Conservation (phyloP, 441 rosid species). For the Codiaeum variegatum region DNA sequence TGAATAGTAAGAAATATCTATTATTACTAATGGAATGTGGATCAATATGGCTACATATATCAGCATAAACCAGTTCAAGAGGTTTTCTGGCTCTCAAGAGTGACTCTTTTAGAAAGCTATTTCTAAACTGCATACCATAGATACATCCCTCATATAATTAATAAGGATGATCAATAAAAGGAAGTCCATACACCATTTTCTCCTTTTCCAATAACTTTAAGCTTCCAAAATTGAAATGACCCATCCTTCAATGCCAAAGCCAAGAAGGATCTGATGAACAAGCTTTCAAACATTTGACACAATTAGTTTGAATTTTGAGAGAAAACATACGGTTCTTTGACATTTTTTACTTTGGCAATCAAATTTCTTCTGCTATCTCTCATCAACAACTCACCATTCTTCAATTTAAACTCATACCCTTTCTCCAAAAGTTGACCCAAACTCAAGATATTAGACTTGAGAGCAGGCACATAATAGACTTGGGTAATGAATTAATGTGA, state of each 20-base stretch:
- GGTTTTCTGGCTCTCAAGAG: not conserved
- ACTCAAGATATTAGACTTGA: not conserved
- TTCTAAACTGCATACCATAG: not conserved
- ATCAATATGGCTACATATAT: not conserved
- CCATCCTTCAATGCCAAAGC: not conserved
- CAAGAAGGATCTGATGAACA: not conserved
- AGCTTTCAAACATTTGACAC: not conserved
- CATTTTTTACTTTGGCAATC: not conserved
- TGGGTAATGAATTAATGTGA: not conserved
- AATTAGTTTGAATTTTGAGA: not conserved
- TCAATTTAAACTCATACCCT: not conserved
- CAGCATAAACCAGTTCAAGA: not conserved
- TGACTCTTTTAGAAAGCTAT: not conserved
- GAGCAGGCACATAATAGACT: not conserved
- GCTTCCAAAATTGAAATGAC: conserved; percentile 3
- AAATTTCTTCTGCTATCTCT: not conserved
- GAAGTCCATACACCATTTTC: not conserved
- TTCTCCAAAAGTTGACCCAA: conserved; percentile 1
- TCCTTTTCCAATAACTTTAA: not conserved
- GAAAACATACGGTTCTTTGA: conserved; percentile 9
- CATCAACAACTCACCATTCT: not conserved
- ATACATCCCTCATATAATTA: not conserved
- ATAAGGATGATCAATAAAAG: not conserved
- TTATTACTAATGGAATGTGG: not conserved
- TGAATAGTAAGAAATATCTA: not conserved